Percentiles rank a stretch among this genome's conserved stretches.
phyloP scores from a whole-genome alignment of 75 land plant species.

The Adiantum capillusveneris region DNA sequence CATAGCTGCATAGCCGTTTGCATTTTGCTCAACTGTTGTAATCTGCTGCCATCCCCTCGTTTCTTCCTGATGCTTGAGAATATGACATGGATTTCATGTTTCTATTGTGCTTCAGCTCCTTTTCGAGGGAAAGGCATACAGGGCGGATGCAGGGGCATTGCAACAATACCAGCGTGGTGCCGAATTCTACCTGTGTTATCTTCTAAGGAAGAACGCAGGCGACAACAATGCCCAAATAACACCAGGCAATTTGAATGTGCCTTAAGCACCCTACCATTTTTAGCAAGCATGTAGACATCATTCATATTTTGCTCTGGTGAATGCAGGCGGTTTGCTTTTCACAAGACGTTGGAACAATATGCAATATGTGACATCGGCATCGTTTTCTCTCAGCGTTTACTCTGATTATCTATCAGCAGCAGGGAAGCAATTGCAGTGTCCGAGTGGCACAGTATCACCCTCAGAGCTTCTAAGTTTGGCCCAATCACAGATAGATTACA shows the following conservation, averaged over 20 bases:
- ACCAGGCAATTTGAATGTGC: no score
- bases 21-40: no score
- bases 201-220: conserved; percentile 51
- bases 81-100: no score
- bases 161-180: conserved; percentile 48
- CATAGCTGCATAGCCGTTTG: no score
- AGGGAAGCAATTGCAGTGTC: conserved; percentile 25
- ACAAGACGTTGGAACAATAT: conserved; percentile 41
- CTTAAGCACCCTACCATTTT: no score
- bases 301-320: background rate
- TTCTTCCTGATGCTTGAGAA: conserved; percentile 8
- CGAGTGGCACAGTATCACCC: conserved; percentile 39
- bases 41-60: no score
- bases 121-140: conserved; percentile 36
- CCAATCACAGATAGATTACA: conserved; percentile 62
- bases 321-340: conserved; percentile 43
- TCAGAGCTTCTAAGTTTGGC: conserved; percentile 36
- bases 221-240: conserved; percentile 11
- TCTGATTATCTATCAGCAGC: conserved; percentile 16
- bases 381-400: conserved; percentile 35
- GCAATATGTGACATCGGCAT: conserved; percentile 43
- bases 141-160: conserved; percentile 33
- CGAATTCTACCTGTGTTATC: conserved; percentile 75
- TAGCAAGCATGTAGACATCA: no score
- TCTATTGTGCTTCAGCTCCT: no score